Evolutionary conservation across 352 stramenopile genomes (phyloP), one percentile per base, ranked within the genome.

Genomic region (Pythium myriotylum): DNA sequence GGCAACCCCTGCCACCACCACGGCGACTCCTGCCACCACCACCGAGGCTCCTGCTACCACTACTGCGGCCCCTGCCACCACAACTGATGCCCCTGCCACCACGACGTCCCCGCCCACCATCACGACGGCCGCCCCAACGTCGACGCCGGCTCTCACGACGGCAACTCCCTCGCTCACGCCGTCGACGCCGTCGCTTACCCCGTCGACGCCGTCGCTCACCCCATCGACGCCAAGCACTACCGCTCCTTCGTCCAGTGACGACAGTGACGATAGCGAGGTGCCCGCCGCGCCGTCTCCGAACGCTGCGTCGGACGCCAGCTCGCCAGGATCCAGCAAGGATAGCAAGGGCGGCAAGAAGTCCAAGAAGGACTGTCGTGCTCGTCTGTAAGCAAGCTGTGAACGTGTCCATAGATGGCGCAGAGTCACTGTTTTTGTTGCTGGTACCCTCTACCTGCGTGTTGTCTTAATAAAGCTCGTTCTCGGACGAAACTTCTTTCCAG

Each of bases 331-430:
- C 52, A 3, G 16, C 37, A n/a, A 5, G 6, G 22, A 22, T 10
- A 52, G 23, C 26, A 52, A 26, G 42, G 17, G 17, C 20, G 27
- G 5, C 17, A 57, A 57, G 50, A 46, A 48, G 50, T 22, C 35
- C 22, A 59, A 59, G 39, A 59, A 59, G 40, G 52, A 59, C 52
- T 59, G 52, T 17, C 16, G 22, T 37, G 46, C 32, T 22, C 20
- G 24, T 4, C 14, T 53, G 46, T 53, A 53, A 39, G 26, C 46
- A 16, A 37, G 42, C 23, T n/a, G 42, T 24, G 42, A 50, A 17
- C 17, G 42, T 50, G 42, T 50, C 42, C 19, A 32, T 26, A 29
- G 42, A 50, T 50, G 9, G 13, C 23, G 40, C 20, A 46, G 29
- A 35, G 29, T 35, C 29, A 35, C 29, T 14, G n/a, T 43, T 43